Evolutionary conservation across 2,329 filamentous ascomycete species (phyloP).

Genomic region (Ophidiomyces ophidiicola): DNA sequence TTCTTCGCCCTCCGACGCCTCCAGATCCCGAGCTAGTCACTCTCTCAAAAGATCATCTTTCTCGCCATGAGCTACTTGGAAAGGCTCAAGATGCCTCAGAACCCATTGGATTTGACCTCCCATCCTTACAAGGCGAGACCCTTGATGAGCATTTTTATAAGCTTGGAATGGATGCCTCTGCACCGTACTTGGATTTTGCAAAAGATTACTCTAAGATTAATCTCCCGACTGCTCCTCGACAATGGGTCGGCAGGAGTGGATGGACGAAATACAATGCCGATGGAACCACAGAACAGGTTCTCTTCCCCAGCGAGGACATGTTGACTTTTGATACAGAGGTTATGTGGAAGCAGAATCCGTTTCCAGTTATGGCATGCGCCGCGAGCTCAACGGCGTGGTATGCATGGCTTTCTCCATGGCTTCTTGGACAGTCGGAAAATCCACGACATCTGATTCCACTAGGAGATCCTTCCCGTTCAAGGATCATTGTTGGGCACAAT

Average conservation of each 20-base stretch:
- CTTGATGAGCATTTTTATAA: conserved; percentile 91
- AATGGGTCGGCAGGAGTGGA: conserved; percentile 69
- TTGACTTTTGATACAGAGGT: conserved; percentile 94
- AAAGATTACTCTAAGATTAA: conserved; percentile 58
- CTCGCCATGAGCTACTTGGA: conserved; percentile 72
- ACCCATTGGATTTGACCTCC: conserved; percentile 78
- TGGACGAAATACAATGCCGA: conserved; percentile 88
- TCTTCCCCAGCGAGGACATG: conserved; percentile 66
- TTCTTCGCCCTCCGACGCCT: conserved; percentile 43
- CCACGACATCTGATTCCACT: conserved; percentile 75
- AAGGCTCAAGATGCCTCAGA: conserved; percentile 68
- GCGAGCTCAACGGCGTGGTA: conserved; percentile 88
- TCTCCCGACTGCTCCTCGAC: conserved; percentile 48
- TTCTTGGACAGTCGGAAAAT: conserved; percentile 67
- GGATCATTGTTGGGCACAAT: conserved; percentile 86
- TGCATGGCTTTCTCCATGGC: conserved; percentile 91
- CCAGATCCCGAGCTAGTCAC: conserved; percentile 61
- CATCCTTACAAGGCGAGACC: conserved; percentile 61
- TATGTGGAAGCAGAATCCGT: conserved; percentile 85
- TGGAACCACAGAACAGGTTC: conserved; percentile 58
- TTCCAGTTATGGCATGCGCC: conserved; percentile 94
- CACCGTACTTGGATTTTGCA: conserved; percentile 66
- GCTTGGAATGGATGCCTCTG: conserved; percentile 72
- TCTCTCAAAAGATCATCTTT: conserved; percentile 69
- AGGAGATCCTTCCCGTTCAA: conserved; percentile 59